Evolutionary conservation across 148 eudicot species (phyloP).

Genomic region (Mesembryanthemum crystallinum): DNA sequence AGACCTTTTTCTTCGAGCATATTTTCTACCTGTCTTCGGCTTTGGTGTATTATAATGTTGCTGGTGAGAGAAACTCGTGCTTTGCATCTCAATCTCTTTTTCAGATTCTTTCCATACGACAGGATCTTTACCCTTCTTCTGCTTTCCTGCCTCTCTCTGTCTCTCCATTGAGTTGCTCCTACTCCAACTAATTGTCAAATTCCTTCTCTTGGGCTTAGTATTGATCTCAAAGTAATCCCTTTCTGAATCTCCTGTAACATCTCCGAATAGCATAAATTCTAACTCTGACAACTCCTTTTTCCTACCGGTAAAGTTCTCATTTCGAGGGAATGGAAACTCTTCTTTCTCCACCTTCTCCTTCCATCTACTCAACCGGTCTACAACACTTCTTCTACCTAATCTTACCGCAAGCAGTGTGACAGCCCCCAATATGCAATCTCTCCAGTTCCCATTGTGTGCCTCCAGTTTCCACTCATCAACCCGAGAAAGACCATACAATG

Average conservation of each 20-base stretch:
- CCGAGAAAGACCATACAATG: conserved; percentile 66
- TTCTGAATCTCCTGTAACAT: conserved; percentile 76
- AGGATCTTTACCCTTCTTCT: conserved; percentile 78
- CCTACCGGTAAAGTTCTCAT: conserved; percentile 83
- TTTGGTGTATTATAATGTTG: conserved; percentile 35
- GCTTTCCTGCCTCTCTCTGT: conserved; percentile 42
- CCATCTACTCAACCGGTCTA: conserved; percentile 78
- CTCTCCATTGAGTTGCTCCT: conserved; percentile 64
- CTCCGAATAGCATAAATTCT: conserved; percentile 92
- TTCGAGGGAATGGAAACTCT: conserved; percentile 89
- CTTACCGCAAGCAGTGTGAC: conserved; percentile 80
- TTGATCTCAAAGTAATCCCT: conserved; percentile 80
- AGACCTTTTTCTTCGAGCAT: conserved; percentile 51
- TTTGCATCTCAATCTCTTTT: conserved; percentile 92
- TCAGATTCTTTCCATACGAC: conserved; percentile 87
- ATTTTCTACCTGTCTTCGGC: conserved; percentile 42
- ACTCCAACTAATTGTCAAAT: conserved; percentile 70
- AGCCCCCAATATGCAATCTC: conserved; percentile 79
- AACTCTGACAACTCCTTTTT: conserved; percentile 84
- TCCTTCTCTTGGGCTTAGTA: conserved; percentile 62
- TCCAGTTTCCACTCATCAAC: conserved; percentile 97
- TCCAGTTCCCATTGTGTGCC: conserved; percentile 78
- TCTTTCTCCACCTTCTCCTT: conserved; percentile 77
- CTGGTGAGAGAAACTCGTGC: conserved; percentile 37
- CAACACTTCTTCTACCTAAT: conserved; percentile 94